A percentile compares a stretch with the other conserved stretches of the same genome.
phyloP scores from a whole-genome alignment of 768 basidiomycete genomes.

The Suillus ampliporus region DNA sequence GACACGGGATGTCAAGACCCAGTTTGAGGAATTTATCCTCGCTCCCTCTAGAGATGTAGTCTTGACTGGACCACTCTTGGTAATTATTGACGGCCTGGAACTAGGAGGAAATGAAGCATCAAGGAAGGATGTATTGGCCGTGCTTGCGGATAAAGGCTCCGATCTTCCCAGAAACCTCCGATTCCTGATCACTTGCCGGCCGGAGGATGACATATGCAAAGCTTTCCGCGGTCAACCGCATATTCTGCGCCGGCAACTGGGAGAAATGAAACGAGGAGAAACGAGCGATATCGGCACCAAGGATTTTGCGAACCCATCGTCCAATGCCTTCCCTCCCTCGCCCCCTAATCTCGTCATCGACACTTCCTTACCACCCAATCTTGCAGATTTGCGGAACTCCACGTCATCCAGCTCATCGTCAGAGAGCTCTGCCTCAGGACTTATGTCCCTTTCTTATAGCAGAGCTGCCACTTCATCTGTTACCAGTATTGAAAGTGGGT shows the following conservation, averaged over 20 bases:
- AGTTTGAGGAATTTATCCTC: slow-evolving; percentile 8
- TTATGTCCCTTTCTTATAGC: background rate
- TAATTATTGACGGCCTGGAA: slow-evolving; percentile 11
- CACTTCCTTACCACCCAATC: background rate
- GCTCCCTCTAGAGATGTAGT: background rate
- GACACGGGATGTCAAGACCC: background rate
- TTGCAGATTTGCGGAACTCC: background rate
- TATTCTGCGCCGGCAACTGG: background rate
- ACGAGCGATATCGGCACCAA: background rate
- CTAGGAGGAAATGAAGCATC: slow-evolving; percentile 4
- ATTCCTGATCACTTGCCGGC: background rate
- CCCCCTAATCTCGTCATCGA: background rate
- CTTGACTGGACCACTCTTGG: background rate
- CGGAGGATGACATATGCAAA: slow-evolving; percentile 6
- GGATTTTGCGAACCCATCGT: too few species aligned
- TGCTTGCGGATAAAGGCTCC: background rate
- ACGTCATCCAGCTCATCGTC: background rate
- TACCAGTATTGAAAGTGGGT: background rate
- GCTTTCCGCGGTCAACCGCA: background rate
- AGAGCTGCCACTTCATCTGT: background rate
- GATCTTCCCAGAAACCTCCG: slow-evolving; percentile 4
- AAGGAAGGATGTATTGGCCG: background rate
- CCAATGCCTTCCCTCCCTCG: background rate
- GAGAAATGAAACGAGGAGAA: background rate
- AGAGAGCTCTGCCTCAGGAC: background rate